Conservation (phyloP, 768 basidiomycete genomes). For the Hortiboletus flavorubellus region DNA sequence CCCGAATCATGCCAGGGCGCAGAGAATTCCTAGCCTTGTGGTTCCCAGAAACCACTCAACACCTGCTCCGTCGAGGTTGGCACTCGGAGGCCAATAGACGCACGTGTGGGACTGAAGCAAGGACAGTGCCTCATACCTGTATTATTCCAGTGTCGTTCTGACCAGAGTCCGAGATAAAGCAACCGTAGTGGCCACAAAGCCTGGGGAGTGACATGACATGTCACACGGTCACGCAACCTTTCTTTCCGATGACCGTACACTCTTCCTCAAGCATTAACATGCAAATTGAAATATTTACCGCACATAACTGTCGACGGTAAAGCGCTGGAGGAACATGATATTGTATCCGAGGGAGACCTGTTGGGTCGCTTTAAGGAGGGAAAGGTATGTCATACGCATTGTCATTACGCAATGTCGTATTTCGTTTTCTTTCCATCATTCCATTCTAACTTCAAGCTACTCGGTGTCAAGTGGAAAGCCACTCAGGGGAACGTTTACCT, state of each 20-base stretch:
- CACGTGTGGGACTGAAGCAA: too few species aligned
- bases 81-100: too few species aligned
- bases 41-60: neutral
- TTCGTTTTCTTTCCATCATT: neutral
- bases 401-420: neutral
- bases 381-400: constrained; percentile 7
- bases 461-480: constrained; percentile 10
- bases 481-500: neutral
- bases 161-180: too few species aligned
- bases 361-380: constrained; percentile 11
- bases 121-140: too few species aligned
- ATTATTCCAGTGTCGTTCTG: too few species aligned
- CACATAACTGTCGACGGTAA: constrained; percentile 14
- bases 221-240: too few species aligned
- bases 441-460: constrained; percentile 4
- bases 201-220: too few species aligned
- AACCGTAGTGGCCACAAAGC: too few species aligned
- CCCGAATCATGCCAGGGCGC: neutral
- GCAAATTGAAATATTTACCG: constrained; percentile 16
- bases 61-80: neutral
- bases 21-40: neutral
- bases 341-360: constrained; percentile 6
- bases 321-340: constrained; percentile 13
- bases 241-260: too few species aligned
- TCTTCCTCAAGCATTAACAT: neutral